Evolutionary conservation across 2,329 filamentous ascomycete genomes (phyloP).

Genomic region (Cadophora sp.): DNA sequence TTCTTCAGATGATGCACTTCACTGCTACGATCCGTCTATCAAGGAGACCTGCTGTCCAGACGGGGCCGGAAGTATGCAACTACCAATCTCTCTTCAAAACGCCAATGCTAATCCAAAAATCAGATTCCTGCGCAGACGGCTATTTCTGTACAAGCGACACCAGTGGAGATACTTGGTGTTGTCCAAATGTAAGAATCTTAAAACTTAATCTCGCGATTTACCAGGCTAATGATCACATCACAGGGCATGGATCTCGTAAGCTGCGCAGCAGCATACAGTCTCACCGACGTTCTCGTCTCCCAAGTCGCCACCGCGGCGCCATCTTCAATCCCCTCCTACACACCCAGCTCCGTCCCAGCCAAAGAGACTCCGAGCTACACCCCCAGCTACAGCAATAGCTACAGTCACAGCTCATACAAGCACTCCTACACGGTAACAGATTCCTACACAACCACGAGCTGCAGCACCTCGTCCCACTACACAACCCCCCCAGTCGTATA

Average conservation of each 20-base stretch:
- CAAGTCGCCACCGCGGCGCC: slow-evolving; percentile 20
- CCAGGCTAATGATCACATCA: slow-evolving; percentile 16
- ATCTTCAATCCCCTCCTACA: not conserved
- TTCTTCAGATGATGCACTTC: slow-evolving; percentile 56
- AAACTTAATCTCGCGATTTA: not conserved
- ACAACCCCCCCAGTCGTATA: not conserved
- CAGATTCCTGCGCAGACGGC: slow-evolving; percentile 62
- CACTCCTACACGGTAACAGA: not conserved
- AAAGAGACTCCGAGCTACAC: not conserved
- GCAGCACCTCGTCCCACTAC: not conserved
- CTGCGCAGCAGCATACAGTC: slow-evolving; percentile 59
- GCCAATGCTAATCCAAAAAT: not conserved
- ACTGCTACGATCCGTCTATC: slow-evolving; percentile 63
- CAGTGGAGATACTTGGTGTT: slow-evolving; percentile 62
- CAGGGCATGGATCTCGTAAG: slow-evolving; percentile 55
- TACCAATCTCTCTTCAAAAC: not conserved
- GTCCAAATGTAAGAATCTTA: slow-evolving; percentile 54
- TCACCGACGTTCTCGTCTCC: slow-evolving; percentile 54
- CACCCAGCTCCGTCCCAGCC: not conserved
- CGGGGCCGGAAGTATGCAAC: slow-evolving; percentile 53
- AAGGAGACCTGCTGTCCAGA: slow-evolving; percentile 65
- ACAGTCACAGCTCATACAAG: not conserved
- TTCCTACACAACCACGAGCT: not conserved
- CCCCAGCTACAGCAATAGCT: not conserved
- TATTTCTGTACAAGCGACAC: slow-evolving; percentile 68